Evolutionary conservation across 2,329 filamentous ascomycete species (phyloP), one percentile per base, ranked within the genome.

Genomic region (Cladophialophora carrionii): DNA sequence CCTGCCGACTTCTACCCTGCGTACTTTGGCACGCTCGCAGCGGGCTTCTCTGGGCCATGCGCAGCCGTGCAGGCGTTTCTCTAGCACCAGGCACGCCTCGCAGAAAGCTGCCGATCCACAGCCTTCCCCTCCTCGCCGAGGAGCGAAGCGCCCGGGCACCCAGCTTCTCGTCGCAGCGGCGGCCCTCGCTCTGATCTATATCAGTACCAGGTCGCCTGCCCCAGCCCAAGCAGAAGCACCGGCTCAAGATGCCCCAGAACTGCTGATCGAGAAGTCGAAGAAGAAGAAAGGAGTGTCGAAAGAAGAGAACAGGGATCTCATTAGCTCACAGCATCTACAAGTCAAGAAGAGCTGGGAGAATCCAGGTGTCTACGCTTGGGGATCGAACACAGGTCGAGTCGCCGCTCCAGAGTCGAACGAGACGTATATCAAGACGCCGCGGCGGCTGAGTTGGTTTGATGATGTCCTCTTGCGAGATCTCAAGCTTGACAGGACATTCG

Each of bases 341-440:
- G 90, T 96, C 64, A 92, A 90, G 79, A 87, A 86, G 74, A 96
- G 91, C 77, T 85, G 87, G 82, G 86, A 87, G 77, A 88, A 90
- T 66, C 94, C 95, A 0, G 95, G 93, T 1, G 90, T 98, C 0
- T 98, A 96, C 78, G 87, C 90, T 4, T 99, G 95, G 94, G 95
- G 95, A 0, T 92, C 90, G 20, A 99, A 99, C 73, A 81, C 82
- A 17, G 91, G 92, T 66, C 85, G 85, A 71, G 93, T 96, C n/a
- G 91, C 90, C 43, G 92, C 93, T 49, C 92, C 93, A 0, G 88
- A 90, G 68, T 94, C 90, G 8, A 84, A 89, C 58, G 92, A 96
- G 61, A 80, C 81, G 32, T 85, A 88, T 68, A 83, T 98, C 75
- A 97, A 96, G 79, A 87, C 85, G 1, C 93, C 95, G 14, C 83